A percentile compares a stretch with the other conserved stretches of the same genome.
Evolutionary conservation across 208 protist genomes (phyloP).

Genomic region (Trypanosoma caninum): DNA sequence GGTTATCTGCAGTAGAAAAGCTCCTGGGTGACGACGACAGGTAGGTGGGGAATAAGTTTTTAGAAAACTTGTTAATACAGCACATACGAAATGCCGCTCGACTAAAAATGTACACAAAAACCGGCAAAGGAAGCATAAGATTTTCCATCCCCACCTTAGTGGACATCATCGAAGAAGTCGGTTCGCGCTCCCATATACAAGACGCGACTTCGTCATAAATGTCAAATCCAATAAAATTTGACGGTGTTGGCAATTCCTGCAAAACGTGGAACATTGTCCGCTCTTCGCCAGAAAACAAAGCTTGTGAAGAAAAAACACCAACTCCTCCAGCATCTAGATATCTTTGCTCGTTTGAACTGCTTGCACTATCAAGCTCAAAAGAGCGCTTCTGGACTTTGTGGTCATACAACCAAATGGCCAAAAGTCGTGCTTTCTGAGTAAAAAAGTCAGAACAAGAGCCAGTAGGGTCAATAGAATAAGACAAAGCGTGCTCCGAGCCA

Average conservation of each 20-base stretch:
- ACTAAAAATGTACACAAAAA: slow-evolving; percentile 78
- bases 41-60: slow-evolving; percentile 28
- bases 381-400: slow-evolving; percentile 9
- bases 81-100: slow-evolving; percentile 55
- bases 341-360: no score
- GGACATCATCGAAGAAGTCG: neutral
- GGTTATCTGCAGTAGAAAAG: neutral
- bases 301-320: neutral
- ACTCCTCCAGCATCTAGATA: no score
- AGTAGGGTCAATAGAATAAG: neutral
- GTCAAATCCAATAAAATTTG: slow-evolving; percentile 14
- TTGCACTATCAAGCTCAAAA: neutral
- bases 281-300: neutral
- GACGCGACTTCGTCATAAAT: slow-evolving; percentile 10
- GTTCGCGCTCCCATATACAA: neutral
- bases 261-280: slow-evolving; percentile 9
- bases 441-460: neutral
- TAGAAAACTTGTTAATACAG: slow-evolving; percentile 51
- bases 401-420: slow-evolving; percentile 23
- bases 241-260: slow-evolving; percentile 6
- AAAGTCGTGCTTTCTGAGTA: slow-evolving; percentile 9
- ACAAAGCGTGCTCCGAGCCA: no score
- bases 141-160: slow-evolving; percentile 13
- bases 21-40: neutral
- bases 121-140: slow-evolving; percentile 41